Percentiles rank a stretch among this genome's conserved stretches.
Conservation (phyloP, 1,284 basidiomycete genomes). For the Ustilago loliicola region DNA sequence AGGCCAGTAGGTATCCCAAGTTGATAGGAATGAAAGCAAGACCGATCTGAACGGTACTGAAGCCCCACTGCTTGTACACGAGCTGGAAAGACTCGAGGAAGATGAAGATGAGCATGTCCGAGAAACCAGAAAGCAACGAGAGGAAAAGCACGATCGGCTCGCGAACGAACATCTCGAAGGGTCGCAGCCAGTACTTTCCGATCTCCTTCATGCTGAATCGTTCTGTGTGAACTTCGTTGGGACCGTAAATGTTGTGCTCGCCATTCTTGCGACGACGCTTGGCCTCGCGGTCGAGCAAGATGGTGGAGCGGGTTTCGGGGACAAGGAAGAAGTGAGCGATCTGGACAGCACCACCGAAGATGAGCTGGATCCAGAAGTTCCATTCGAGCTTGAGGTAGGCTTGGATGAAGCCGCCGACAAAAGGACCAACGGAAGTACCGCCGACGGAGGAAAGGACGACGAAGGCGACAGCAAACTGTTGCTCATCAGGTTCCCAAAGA, state of each 20-base stretch:
- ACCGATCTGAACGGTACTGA: conserved; percentile 68
- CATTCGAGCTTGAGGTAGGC: conserved; percentile 57
- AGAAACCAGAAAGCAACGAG: conserved; percentile 72
- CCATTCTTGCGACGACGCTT: conserved; percentile 70
- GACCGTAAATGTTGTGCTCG: conserved; percentile 71
- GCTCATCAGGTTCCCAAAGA: conserved; percentile 68
- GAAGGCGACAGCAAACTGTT: conserved; percentile 69
- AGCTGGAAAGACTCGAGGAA: conserved; percentile 72
- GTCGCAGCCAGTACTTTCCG: conserved; percentile 69
- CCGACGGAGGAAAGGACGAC: conserved; percentile 69
- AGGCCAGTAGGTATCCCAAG: conserved; percentile 72
- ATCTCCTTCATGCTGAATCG: conserved; percentile 70
- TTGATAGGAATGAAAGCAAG: conserved; percentile 71
- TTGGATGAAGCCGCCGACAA: conserved; percentile 64
- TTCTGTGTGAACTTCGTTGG: conserved; percentile 70
- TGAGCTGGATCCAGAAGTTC: conserved; percentile 72
- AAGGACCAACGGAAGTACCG: conserved; percentile 66
- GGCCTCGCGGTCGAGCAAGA: conserved; percentile 71
- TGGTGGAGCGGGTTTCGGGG: conserved; percentile 71
- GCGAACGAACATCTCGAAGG: conserved; percentile 70
- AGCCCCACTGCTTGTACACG: conserved; percentile 72
- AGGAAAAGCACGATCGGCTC: conserved; percentile 73
- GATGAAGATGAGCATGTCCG: conserved; percentile 71
- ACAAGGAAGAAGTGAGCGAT: conserved; percentile 71
- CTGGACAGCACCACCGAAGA: conserved; percentile 71